Base-by-base conservation (phyloP, 179 eudicot genomes). In the Actinidia chinensis region DNA sequence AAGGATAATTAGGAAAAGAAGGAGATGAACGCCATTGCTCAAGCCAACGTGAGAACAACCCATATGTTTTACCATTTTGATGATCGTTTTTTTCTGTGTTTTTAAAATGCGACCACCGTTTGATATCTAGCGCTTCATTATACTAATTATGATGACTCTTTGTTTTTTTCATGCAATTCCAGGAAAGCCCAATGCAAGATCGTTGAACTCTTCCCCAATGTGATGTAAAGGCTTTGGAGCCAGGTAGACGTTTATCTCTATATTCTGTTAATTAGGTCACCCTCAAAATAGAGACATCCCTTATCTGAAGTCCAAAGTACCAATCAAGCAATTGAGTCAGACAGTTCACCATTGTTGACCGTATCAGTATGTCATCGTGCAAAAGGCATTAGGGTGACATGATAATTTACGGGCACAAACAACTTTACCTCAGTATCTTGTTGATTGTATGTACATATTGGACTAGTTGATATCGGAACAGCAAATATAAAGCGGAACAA, bases 181-280 rank as follows among this genome's bases (percentile, higher is more conserved):
- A 95, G 99, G 99, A 93, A 88, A 87, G 98, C 83, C 95, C 94
- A 51, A 82, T 90, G 94, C 98, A 95, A 72, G 95, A 90, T 78
- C 78, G 90, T 76, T 46, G 94, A 90, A 74, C 95, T 93, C 51
- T 95, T 91, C 75, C 89, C 92, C 74, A 92, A 95, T 84, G 88
- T 95, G 68, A 91, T 75, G 92, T 74, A 93, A 95, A 86, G 95
- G 97, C 78, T 85, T 52, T n/a, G 97, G 94, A 43, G 87, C 79
- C 52, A 95, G 98, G 99, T 95, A 91, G 66, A 68, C 8, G 58
- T 36, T 63, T 66, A 51, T 42, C 77, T 47, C 4, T n/a, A n/a
- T n/a, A n/a, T n/a, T n/a, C n/a, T n/a, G n/a, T n/a, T n/a, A n/a
- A n/a, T n/a, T n/a, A n/a, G n/a, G n/a, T n/a, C n/a, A n/a, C n/a